Base-by-base conservation (phyloP, 208 protist genomes). In the Vickermania spadyakhi region DNA sequence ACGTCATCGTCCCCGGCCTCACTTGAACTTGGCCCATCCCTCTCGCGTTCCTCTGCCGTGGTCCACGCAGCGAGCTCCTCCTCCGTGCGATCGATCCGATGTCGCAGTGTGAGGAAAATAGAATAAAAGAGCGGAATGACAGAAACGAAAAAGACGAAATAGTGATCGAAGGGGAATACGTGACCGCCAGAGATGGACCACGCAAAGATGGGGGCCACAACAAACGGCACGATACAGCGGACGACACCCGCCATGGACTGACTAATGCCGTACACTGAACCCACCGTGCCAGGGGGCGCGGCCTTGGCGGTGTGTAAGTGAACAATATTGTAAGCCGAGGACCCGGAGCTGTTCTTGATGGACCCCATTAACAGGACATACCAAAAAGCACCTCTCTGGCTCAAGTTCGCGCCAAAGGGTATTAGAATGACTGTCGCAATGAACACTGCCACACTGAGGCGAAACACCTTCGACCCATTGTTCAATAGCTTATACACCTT, bases 121-220 rank as follows among this genome's bases (percentile, higher is more conserved):
- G 68, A 66, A 0, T 36, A 28, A 3, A 68, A 36, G 31, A 70
- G 26, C 1, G 72, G 72, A 2, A 73, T 50, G 28, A 31, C 67
- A 1, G 64, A 49, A 22, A 89, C 3, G 51, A 78, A 52, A 54
- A 89, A 85, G 1, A 76, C 64, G 27, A 84, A 65, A 62, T 73
- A 79, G 61, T 86, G 69, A 52, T 85, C 79, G 31, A 89, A 85
- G 14, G 78, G 82, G 58, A 86, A 75, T 1, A 58, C 2, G 13
- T 68, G 64, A 0, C 30, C 31, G 5, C 61, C 61, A 11, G 31
- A 49, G 13, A 90, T 62, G 28, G 77, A 83, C 72, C 74, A 84
- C 4, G 81, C 74, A 69, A 84, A 84, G 11, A 84, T 41, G 5
- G 75, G 64, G 0, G 75, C 56, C 2, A 71, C 55, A 13, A 81